Evolutionary conservation across 2,329 filamentous ascomycete species (phyloP), one percentile per base, ranked within the genome.

Genomic region (Diaporthe capsici): DNA sequence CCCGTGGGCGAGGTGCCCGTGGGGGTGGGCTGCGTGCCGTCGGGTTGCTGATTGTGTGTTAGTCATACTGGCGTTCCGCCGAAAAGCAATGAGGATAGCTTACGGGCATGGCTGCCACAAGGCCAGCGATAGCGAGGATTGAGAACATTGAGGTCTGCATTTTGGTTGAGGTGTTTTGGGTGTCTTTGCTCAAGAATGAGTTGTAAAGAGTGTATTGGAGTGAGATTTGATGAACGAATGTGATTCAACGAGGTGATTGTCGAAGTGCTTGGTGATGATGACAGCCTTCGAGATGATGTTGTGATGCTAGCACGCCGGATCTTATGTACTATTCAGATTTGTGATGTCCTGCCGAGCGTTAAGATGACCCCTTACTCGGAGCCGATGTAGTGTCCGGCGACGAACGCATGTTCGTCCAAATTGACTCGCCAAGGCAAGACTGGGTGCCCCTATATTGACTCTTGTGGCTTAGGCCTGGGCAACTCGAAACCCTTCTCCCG

Each of bases 61-160:
- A 68, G 63, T 17, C 22, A n/a, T 3, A 3, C n/a, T 28, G 17
- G 25, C 28, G 47, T 13, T 5, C 9, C 15, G 6, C 13, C 1
- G 28, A 7, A 7, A 2, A 53, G 22, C 2, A 10, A 1, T 10
- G 7, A 8, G 7, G n/a, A 22, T 7, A 4, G 12, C 63, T 53
- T 68, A 68, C 63, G 9, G 63, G 63, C 47, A 68, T 68, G 47
- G 63, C 63, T 9, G 63, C 47, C 25, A 53, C 63, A 8, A 68
- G 47, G 63, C 63, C 63, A 34, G 63, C 63, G 22, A 68, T 10
- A 13, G 63, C 63, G 17, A 68, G 63, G 47, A 53, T 31, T 28
- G 63, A 68, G 63, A 68, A 28, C 22, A 68, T 68, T 6, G 63
- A 37, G 47, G 63, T 53, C 63, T 68, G 63, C 63, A 68, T 68